Conservation (phyloP, 108 stramenopile species). For the Nannochloropsis salina region DNA sequence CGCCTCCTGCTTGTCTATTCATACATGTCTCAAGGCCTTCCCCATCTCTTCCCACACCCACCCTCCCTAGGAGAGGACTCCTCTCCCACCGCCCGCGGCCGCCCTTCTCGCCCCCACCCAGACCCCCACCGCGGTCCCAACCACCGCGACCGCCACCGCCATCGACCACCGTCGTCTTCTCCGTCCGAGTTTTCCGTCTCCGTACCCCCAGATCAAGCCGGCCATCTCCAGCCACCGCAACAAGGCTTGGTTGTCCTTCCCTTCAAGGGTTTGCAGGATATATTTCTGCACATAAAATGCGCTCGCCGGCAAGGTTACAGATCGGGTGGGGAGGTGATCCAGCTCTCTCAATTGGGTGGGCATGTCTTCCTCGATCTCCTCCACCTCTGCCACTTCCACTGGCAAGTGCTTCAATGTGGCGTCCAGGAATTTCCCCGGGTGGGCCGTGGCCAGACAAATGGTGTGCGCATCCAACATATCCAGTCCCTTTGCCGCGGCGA, state of each 20-base stretch:
- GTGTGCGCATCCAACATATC: conserved; percentile 21
- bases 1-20: background rate
- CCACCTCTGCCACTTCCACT: background rate
- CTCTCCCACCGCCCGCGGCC: no score
- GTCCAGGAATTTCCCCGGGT: conserved; percentile 85
- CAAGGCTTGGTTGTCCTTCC: background rate
- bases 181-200: background rate
- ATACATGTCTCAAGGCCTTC: background rate
- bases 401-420: conserved; percentile 52
- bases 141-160: background rate
- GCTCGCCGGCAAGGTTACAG: background rate
- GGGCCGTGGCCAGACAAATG: conserved; percentile 79
- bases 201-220: background rate
- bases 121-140: background rate
- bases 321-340: background rate
- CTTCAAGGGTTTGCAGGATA: background rate
- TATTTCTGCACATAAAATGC: background rate
- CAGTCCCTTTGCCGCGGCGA: conserved; percentile 66
- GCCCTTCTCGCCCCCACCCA: background rate
- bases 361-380: conserved; percentile 11
- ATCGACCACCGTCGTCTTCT: background rate
- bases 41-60: background rate
- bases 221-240: background rate
- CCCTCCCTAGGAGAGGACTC: no score
- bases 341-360: background rate